These are phyloP conservation scores for Pulicaria dysenterica DNA, from an alignment of 129 eudicot genomes.

Conservation along the genomic window DNA sequence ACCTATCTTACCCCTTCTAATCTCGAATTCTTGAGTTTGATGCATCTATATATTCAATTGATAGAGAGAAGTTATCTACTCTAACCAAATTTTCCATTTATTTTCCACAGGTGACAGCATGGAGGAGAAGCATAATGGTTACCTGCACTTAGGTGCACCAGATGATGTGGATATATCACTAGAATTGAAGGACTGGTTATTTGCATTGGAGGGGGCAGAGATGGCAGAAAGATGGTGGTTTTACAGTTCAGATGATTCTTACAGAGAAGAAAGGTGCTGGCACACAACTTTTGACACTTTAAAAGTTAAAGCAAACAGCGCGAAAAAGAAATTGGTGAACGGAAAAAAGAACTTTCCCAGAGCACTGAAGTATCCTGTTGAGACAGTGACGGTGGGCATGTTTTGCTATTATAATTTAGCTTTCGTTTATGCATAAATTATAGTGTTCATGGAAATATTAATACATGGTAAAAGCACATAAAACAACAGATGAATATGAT, in stretches of 20 bases:
- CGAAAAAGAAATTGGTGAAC: slow-evolving; percentile 40
- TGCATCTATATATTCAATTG: slow-evolving; percentile 9
- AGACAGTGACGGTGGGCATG: slow-evolving; percentile 64
- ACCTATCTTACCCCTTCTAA: slow-evolving; percentile 21
- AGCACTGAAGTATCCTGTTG: slow-evolving; percentile 64
- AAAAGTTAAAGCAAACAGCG: slow-evolving; percentile 76
- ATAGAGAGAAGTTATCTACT: background rate
- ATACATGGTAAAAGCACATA: slow-evolving; percentile 14
- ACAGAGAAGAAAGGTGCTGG: slow-evolving; percentile 88
- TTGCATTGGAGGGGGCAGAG: slow-evolving; percentile 90
- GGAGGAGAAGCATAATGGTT: slow-evolving; percentile 44
- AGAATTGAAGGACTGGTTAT: slow-evolving; percentile 83
- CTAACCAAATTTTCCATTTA: background rate
- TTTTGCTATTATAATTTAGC: slow-evolving; percentile 13
- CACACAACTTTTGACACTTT: slow-evolving; percentile 79
- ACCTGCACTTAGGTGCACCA: slow-evolving; percentile 72
- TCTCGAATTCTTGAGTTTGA: background rate
- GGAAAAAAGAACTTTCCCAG: slow-evolving; percentile 39
- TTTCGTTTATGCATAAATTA: slow-evolving; percentile 12
- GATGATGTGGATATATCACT: slow-evolving; percentile 86
- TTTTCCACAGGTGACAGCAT: slow-evolving; percentile 50
- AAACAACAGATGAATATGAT: slow-evolving; percentile 22
- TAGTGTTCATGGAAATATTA: slow-evolving; percentile 2
- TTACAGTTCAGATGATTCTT: slow-evolving; percentile 45
- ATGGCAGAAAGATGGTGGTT: slow-evolving; percentile 54